These are phyloP conservation scores for Paratinospora sagittata DNA, from an alignment of 164 flowering plant genomes.

Conservation along the genomic window DNA sequence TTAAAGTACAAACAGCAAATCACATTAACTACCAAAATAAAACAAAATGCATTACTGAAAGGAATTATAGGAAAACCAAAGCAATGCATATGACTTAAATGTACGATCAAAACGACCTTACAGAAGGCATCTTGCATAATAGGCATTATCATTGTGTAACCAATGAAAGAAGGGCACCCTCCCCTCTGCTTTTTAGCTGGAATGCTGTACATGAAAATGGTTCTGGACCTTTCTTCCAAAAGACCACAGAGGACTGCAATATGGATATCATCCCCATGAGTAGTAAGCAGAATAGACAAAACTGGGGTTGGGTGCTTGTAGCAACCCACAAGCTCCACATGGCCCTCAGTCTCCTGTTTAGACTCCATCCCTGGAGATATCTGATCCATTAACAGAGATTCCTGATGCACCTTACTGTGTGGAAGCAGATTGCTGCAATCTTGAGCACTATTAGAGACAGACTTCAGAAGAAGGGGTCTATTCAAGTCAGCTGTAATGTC, in stretches of 20 bases:
- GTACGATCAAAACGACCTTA: slow-evolving; percentile 39
- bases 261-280: slow-evolving; percentile 33
- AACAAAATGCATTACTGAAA: background rate
- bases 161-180: slow-evolving; percentile 68
- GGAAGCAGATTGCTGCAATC: slow-evolving; percentile 2
- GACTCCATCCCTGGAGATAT: slow-evolving; percentile 11
- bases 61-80: slow-evolving; percentile 5
- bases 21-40: background rate
- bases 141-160: slow-evolving; percentile 50
- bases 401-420: slow-evolving; percentile 1
- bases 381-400: slow-evolving; percentile 3
- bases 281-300: slow-evolving; percentile 39
- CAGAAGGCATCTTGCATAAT: slow-evolving; percentile 26
- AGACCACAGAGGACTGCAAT: slow-evolving; percentile 66
- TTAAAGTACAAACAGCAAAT: slow-evolving; percentile 6
- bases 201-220: slow-evolving; percentile 61
- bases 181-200: slow-evolving; percentile 24
- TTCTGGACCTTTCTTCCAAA: slow-evolving; percentile 29
- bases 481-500: slow-evolving; percentile 21
- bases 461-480: slow-evolving; percentile 5
- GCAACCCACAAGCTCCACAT: slow-evolving; percentile 54
- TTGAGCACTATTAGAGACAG: background rate
- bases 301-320: slow-evolving; percentile 65
- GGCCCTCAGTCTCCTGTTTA: slow-evolving; percentile 24
- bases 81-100: background rate